A percentile compares a stretch with the other conserved stretches of the same genome.
Conservation (phyloP, 305 asterid genomes). For the Fraxinus ornus region DNA sequence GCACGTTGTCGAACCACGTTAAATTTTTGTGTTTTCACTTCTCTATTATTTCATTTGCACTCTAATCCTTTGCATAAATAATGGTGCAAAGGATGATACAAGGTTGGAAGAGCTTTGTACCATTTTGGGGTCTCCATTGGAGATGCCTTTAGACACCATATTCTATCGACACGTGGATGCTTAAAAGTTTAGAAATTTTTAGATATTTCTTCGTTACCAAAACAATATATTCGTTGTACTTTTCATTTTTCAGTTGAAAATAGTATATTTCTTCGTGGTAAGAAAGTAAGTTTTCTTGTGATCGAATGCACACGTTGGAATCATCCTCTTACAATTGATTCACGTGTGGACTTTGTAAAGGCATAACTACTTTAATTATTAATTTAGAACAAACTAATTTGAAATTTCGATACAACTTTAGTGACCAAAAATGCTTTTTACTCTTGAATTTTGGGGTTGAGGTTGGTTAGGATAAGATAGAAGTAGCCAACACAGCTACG, state of each 20-base stretch:
- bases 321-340: not conserved
- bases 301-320: not conserved
- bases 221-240: not conserved
- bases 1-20: too few relatives aligned
- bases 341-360: not conserved
- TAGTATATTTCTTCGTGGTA: not conserved
- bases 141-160: not conserved
- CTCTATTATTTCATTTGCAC: too few relatives aligned
- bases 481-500: not conserved
- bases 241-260: not conserved
- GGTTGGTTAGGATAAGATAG: not conserved
- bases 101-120: too few relatives aligned
- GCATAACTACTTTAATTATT: not conserved
- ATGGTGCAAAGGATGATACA: too few relatives aligned
- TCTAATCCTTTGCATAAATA: too few relatives aligned
- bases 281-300: not conserved
- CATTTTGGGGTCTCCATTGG: too few relatives aligned
- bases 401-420: not conserved
- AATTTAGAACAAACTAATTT: not conserved
- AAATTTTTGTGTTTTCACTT: too few relatives aligned
- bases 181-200: too few relatives aligned
- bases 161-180: not conserved
- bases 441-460: not conserved
- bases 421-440: not conserved
- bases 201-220: not conserved